These are phyloP conservation scores for Entomortierella lignicola DNA, from an alignment of 192 early-diverging fungal genomes.

Conservation along the genomic window DNA sequence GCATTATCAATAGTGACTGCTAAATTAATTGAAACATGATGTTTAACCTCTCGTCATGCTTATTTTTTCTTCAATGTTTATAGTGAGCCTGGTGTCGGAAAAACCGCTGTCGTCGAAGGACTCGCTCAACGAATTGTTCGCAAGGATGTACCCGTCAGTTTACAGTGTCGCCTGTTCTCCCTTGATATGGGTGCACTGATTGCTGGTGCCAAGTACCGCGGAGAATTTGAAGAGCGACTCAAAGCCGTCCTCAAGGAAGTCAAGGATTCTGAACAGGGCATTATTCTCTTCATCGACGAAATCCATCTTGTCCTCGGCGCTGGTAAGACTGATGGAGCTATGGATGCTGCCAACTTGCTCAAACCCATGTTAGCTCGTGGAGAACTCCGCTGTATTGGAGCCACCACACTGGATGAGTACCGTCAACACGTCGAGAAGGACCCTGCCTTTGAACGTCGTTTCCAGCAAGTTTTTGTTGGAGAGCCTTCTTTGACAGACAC, in stretches of 20 bases:
- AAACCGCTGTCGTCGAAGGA: slow-evolving; percentile 93
- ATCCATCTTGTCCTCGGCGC: slow-evolving; percentile 96
- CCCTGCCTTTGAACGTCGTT: slow-evolving; percentile 84
- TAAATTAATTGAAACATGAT: neutral
- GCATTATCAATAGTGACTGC: neutral
- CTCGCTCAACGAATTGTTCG: slow-evolving; percentile 94
- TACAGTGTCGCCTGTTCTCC: slow-evolving; percentile 86
- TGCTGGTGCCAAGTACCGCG: slow-evolving; percentile 96
- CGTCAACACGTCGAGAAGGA: slow-evolving; percentile 92
- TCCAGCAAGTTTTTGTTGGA: slow-evolving; percentile 85
- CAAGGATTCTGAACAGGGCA: slow-evolving; percentile 85
- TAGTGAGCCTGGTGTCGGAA: slow-evolving; percentile 84
- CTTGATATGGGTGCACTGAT: slow-evolving; percentile 96
- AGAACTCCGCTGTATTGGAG: slow-evolving; percentile 94
- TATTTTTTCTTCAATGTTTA: slow-evolving; percentile 57
- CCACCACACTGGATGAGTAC: slow-evolving; percentile 96
- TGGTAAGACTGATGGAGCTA: slow-evolving; percentile 88
- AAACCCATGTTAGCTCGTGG: slow-evolving; percentile 99
- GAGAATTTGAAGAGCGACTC: slow-evolving; percentile 98
- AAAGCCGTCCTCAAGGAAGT: slow-evolving; percentile 97
- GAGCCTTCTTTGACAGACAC: slow-evolving; percentile 80
- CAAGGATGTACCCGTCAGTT: slow-evolving; percentile 89
- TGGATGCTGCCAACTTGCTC: slow-evolving; percentile 97
- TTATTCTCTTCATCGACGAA: slow-evolving; percentile 99
- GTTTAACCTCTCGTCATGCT: slow-evolving; percentile 20